These are phyloP conservation scores for Daedaleopsis nitida DNA, from an alignment of 768 basidiomycete genomes.

Conservation along the genomic window DNA sequence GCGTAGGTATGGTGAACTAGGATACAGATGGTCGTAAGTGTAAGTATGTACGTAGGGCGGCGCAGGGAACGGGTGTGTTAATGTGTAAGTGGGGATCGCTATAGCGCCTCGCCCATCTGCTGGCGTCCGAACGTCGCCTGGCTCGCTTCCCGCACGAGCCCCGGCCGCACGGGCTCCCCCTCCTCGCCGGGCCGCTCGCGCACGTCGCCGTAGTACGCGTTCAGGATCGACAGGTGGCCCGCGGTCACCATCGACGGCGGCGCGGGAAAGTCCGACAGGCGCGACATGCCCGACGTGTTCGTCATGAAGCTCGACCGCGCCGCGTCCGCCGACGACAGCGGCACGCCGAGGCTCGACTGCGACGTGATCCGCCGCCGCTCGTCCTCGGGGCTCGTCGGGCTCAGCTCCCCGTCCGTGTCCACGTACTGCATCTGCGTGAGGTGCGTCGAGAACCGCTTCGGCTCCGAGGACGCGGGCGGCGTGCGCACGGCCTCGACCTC, in stretches of 20 bases:
- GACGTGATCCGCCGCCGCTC: constrained; percentile 23
- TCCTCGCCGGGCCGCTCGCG: constrained; percentile 14
- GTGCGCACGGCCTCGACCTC: constrained; percentile 52
- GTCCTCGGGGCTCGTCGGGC: constrained; percentile 11
- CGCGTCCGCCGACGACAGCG: constrained; percentile 32
- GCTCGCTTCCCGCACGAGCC: constrained; percentile 27
- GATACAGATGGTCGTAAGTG: not conserved
- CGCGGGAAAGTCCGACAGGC: constrained; percentile 70
- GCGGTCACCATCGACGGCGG: constrained; percentile 48
- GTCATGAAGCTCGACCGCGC: constrained; percentile 64
- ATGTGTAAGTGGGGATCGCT: not conserved
- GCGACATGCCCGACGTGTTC: constrained; percentile 62
- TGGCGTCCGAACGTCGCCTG: constrained; percentile 29
- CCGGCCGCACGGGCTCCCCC: constrained; percentile 8
- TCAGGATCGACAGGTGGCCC: constrained; percentile 44
- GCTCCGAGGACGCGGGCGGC: constrained; percentile 44
- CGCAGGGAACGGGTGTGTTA: not conserved
- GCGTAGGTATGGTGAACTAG: not conserved
- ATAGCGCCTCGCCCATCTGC: constrained; percentile 30
- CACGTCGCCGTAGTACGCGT: constrained; percentile 43
- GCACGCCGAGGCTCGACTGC: constrained; percentile 25
- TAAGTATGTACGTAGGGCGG: not conserved
- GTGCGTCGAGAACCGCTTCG: constrained; percentile 38
- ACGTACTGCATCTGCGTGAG: constrained; percentile 27
- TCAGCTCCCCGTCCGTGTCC: constrained; percentile 6